Conservation (phyloP, 2,329 filamentous ascomycete species). For the Fonsecaea nubica region DNA sequence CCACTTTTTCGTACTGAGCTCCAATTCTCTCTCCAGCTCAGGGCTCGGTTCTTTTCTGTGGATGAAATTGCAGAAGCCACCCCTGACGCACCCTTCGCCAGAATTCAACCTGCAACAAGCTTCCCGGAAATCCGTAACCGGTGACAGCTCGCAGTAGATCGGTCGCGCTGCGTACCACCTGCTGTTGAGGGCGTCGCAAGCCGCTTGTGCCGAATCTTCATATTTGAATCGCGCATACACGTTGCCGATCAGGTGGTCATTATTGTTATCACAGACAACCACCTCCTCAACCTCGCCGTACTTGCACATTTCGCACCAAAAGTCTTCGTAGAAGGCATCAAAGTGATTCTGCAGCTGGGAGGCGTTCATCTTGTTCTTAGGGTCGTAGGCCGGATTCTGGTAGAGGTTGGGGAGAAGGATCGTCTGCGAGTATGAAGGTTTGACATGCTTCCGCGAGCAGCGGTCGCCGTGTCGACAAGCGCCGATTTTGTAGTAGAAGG, state of each 20-base stretch:
- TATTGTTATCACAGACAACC: slow-evolving; percentile 99
- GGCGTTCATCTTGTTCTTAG: slow-evolving; percentile 95
- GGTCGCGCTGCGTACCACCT: slow-evolving; percentile 97
- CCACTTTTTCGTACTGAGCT: slow-evolving; percentile 95
- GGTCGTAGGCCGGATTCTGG: slow-evolving; percentile 97
- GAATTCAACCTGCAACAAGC: slow-evolving; percentile 94
- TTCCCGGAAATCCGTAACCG: slow-evolving; percentile 97
- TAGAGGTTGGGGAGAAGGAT: slow-evolving; percentile 98
- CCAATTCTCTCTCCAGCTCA: slow-evolving; percentile 86
- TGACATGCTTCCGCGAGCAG: slow-evolving; percentile 98
- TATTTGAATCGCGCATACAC: slow-evolving; percentile 99
- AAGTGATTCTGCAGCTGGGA: slow-evolving; percentile 98
- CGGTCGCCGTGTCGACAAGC: slow-evolving; percentile 98
- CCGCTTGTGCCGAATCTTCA: slow-evolving; percentile 91
- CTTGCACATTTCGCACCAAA: slow-evolving; percentile 99
- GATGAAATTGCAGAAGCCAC: slow-evolving; percentile 99
- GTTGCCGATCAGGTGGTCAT: slow-evolving; percentile 98
- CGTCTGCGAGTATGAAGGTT: slow-evolving; percentile 96
- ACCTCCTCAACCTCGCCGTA: slow-evolving; percentile 97
- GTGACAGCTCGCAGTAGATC: slow-evolving; percentile 96
- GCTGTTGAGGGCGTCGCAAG: slow-evolving; percentile 90
- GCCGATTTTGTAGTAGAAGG: slow-evolving; percentile 99
- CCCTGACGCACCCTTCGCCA: slow-evolving; percentile 92
- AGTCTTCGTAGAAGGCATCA: slow-evolving; percentile 99
- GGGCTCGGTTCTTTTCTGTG: slow-evolving; percentile 92